Evolutionary conservation across 306 rosid genomes (phyloP), one percentile per base, ranked within the genome.

Genomic region (Psophocarpus tetragonolobus): DNA sequence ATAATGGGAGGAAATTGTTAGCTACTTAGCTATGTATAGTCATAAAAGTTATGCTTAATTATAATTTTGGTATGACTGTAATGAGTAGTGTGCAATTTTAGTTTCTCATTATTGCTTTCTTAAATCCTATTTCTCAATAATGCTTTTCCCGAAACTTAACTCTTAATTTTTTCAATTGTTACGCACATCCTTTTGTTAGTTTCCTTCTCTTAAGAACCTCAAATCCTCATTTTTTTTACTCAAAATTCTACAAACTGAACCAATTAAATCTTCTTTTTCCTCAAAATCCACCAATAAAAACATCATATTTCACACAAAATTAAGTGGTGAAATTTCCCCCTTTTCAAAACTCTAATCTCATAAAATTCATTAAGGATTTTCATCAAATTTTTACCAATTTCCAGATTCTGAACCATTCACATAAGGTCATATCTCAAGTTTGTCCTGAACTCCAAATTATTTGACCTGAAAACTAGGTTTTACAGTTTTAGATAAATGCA

Each of bases 1-100:
- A 39, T 80, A 51, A 20, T 4, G 44, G 57, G 64, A 53, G n/a
- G 51, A 80, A 45, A 56, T 58, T 33, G 30, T 63, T 38, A n/a
- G 54, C 35, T 30, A 36, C 36, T 63, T 38, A n/a, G 54, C 35
- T 30, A 36, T 45, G 15, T 12, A 27, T 20, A 68, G 8, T 47
- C 29, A 61, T 20, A 23, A 32, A 60, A 48, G 38, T 27, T 58
- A 58, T 58, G 65, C 38, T 12, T 26, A 58, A 58, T 58, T 58
- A 38, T 21, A 13, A 36, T 58, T 58, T 13, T 58, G n/a, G 20
- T 58, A 27, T 58, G 18, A 26, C 38, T 58, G 14, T 20, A 23
- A 58, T 58, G 38, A 12, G 3, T 58, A 58, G 27, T 0, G 7
- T 5, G n/a, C 38, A 58, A 27, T 13, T 58, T 5, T 5, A 29